These are phyloP conservation scores for Fusarium sp. DNA, from an alignment of 2,329 filamentous ascomycete species.

Conservation along the genomic window DNA sequence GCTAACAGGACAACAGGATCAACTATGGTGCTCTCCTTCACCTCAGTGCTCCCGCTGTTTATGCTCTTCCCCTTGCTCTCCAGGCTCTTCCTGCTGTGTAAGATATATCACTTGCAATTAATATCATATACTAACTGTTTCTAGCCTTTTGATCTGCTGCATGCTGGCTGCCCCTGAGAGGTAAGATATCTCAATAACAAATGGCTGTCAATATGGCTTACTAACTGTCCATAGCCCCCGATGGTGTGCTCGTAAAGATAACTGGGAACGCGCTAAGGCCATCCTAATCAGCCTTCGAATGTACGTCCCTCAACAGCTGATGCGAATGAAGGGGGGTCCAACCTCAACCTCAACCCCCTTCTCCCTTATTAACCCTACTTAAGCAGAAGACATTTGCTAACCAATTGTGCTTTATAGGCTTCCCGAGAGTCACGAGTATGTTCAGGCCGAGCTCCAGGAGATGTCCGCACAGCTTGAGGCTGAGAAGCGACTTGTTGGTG, in stretches of 20 bases:
- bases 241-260: constrained; percentile 75
- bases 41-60: constrained; percentile 62
- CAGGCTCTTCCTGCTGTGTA: constrained; percentile 73
- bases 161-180: constrained; percentile 71
- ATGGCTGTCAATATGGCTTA: not conserved
- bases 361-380: too few relatives aligned
- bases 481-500: constrained; percentile 69
- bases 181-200: constrained; percentile 29
- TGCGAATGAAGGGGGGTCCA: too few relatives aligned
- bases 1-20: constrained; percentile 61
- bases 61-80: constrained; percentile 72
- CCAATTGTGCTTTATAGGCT: constrained; percentile 56
- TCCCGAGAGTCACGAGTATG: constrained; percentile 65
- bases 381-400: constrained; percentile 3
- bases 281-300: constrained; percentile 66
- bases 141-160: constrained; percentile 65
- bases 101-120: constrained; percentile 8
- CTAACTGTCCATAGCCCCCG: constrained; percentile 65
- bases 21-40: constrained; percentile 66
- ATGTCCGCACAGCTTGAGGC: constrained; percentile 72
- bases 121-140: constrained; percentile 7
- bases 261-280: constrained; percentile 72
- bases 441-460: constrained; percentile 70
- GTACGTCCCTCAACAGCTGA: constrained; percentile 38
- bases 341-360: too few relatives aligned